Evolutionary conservation across 2,329 filamentous ascomycete genomes (phyloP), one percentile per base, ranked within the genome.

Genomic region (Domatiomyces catenatus): DNA sequence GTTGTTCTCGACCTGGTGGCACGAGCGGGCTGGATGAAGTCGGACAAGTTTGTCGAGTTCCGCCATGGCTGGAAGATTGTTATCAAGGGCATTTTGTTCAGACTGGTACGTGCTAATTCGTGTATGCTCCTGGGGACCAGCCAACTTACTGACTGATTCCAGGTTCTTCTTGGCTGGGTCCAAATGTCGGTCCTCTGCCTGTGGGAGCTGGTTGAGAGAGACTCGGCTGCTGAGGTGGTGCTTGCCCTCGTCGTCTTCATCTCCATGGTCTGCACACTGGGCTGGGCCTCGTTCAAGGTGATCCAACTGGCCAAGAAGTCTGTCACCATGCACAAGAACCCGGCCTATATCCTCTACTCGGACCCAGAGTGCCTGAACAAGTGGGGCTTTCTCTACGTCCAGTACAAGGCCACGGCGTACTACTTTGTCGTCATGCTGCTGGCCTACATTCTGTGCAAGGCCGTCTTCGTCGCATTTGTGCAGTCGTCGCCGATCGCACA

Each of bases 321-420:
- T 28, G 84, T 94, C 56, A 70, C 77, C 51, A 86, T 94, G 80
- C 89, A 95, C 75, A 89, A 90, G 70, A 95, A 94, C 71, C 88
- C 90, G 22, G 90, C 89, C 24, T 95, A 95, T 68, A 94, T 95
- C 60, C 80, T 96, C 55, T 96, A 93, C 71, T 94, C 90, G 2
- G 89, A 96, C 62, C 88, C 89, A n/a, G 78, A 86, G 56, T 83
- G 85, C 49, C 77, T 96, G 56, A 94, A 95, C 77, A 94, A 94
- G 70, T 95, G 89, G 90, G 90, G 90, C 19, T 95, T 95, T 73
- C 78, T 96, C 57, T 96, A 96, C 64, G 87, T 96, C 42, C 89
- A 94, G 67, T 95, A 94, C 75, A 85, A 90, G 62, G 90, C 90
- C 42, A 90, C 88, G 2, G 87, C 88, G 42, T 95, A 94, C 75